These are phyloP conservation scores for Pythium phragmitis DNA, from an alignment of 352 stramenopile genomes.

Conservation along the genomic window DNA sequence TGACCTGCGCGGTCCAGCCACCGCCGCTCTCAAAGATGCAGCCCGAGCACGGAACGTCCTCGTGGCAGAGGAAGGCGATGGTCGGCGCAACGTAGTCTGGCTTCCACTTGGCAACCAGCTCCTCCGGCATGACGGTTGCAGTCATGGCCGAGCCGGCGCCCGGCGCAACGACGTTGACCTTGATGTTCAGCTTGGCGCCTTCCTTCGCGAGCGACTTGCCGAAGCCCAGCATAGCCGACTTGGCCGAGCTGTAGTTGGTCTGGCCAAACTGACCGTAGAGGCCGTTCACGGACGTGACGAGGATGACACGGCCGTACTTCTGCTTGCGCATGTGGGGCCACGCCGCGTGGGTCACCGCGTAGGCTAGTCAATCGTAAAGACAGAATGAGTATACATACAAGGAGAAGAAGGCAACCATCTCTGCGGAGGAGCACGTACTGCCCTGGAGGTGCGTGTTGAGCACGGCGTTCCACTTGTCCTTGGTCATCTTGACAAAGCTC, in stretches of 20 bases:
- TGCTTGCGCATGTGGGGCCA: conserved; percentile 89
- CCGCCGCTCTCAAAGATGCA: conserved; percentile 85
- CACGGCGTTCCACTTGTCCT: conserved; percentile 87
- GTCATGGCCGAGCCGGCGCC: conserved; percentile 89
- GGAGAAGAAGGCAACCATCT: background rate
- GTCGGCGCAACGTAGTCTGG: conserved; percentile 88
- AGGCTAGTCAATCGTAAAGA: conserved; percentile 28
- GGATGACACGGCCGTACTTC: conserved; percentile 88
- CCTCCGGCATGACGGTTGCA: conserved; percentile 76
- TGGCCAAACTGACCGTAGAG: conserved; percentile 91
- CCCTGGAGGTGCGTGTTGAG: conserved; percentile 83
- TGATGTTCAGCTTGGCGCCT: conserved; percentile 78
- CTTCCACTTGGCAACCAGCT: conserved; percentile 83
- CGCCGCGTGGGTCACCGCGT: conserved; percentile 78
- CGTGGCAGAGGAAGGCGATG: conserved; percentile 85
- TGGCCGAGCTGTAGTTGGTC: conserved; percentile 89
- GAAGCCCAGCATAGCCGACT: conserved; percentile 92
- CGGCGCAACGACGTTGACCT: conserved; percentile 87
- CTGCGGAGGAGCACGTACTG: conserved; percentile 17
- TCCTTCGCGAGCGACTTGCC: conserved; percentile 91
- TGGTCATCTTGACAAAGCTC: conserved; percentile 89
- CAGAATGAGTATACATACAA: background rate
- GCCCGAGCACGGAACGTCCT: conserved; percentile 69
- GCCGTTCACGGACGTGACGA: conserved; percentile 84
- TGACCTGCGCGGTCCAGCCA: conserved; percentile 81